These are phyloP conservation scores for Trifolium dubium DNA, from an alignment of 306 rosid genomes.

Conservation along the genomic window DNA sequence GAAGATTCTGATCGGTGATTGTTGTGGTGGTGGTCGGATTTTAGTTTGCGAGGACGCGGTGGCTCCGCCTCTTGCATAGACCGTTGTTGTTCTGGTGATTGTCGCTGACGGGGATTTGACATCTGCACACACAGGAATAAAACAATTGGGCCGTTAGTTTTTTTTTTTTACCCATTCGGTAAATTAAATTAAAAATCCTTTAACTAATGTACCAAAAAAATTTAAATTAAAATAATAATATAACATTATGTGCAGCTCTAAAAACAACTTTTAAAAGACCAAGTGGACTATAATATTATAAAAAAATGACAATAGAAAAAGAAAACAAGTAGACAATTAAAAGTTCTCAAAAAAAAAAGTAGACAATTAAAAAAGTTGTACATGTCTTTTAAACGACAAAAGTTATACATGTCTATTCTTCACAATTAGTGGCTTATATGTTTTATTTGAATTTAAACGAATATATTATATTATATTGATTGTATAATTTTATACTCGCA, in stretches of 20 bases:
- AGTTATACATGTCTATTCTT: background rate
- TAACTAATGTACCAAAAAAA: too few relatives aligned
- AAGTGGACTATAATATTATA: background rate
- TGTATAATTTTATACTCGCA: too few relatives aligned
- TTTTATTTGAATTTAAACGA: too few relatives aligned
- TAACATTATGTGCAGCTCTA: too few relatives aligned
- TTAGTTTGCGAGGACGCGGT: background rate
- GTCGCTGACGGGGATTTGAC: background rate
- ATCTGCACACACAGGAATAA: background rate
- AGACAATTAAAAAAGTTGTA: background rate
- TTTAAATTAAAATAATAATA: too few relatives aligned
- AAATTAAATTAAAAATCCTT: background rate
- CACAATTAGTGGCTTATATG: background rate
- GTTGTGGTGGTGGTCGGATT: background rate
- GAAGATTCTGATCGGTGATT: background rate
- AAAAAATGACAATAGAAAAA: too few relatives aligned
- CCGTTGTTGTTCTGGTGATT: background rate
- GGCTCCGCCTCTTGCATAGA: background rate
- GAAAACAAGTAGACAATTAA: background rate
- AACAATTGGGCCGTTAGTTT: background rate
- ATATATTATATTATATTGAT: too few relatives aligned
- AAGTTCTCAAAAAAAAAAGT: too few relatives aligned
- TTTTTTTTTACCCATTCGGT: background rate
- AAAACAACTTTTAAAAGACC: background rate
- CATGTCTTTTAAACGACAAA: too few relatives aligned